Conservation (phyloP, 1,284 basidiomycete genomes). For the Golubevia sp. region DNA sequence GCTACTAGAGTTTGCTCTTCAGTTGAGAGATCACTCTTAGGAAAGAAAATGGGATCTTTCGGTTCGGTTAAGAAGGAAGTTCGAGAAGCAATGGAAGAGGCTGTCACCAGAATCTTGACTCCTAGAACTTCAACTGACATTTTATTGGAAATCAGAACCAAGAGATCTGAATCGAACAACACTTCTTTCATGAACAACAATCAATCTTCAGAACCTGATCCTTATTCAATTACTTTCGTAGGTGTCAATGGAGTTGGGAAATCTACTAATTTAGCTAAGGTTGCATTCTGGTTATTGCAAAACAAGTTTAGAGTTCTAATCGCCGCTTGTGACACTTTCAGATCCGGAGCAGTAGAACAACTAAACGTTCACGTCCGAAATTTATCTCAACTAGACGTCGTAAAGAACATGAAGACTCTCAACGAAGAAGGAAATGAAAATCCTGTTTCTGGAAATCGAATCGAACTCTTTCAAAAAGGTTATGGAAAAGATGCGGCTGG, state of each 20-base stretch:
- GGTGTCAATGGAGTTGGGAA: constrained; percentile 99
- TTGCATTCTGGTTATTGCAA: constrained; percentile 98
- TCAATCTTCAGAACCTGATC: constrained; percentile 68
- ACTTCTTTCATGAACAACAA: constrained; percentile 72
- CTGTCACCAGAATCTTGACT: constrained; percentile 90
- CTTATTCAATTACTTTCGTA: constrained; percentile 93
- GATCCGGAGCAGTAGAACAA: constrained; percentile 97
- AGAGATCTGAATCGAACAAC: constrained; percentile 66
- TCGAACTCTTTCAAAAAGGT: constrained; percentile 93
- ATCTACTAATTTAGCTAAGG: constrained; percentile 96
- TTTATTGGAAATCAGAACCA: constrained; percentile 71
- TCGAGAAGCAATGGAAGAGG: constrained; percentile 78
- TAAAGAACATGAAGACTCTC: constrained; percentile 13
- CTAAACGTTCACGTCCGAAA: constrained; percentile 95
- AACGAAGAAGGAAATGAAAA: constrained; percentile 67
- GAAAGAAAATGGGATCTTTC: constrained; percentile 67
- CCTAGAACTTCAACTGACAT: constrained; percentile 96
- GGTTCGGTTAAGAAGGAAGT: constrained; percentile 78
- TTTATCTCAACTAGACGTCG: constrained; percentile 74
- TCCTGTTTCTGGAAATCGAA: constrained; percentile 67
- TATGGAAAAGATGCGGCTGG: constrained; percentile 98
- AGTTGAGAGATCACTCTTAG: constrained; percentile 84
- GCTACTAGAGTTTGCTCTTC: constrained; percentile 91
- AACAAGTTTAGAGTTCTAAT: constrained; percentile 91
- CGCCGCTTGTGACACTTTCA: constrained; percentile 97